Evolutionary conservation across 345 rosid species (phyloP), one percentile per base, ranked within the genome.

Genomic region (Eutrema japonicum): DNA sequence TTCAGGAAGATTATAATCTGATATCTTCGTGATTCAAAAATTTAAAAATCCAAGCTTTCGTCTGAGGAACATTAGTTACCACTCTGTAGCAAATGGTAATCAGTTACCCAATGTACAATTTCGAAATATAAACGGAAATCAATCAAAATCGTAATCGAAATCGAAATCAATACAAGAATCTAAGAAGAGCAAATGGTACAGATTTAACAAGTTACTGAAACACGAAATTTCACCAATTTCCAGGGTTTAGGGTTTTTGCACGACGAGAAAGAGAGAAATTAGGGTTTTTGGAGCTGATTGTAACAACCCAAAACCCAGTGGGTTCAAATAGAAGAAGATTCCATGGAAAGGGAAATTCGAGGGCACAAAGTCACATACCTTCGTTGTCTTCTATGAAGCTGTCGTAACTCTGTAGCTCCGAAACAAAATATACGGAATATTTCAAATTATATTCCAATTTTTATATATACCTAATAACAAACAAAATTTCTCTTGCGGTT

Each of bases 191-290:
- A 18, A 5, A 42, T 32, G 42, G 46, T 41, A 63, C 43, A 62
- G 54, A 72, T 13, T 53, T 5, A 62, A 41, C 53, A 57, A 48
- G 66, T 48, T 30, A 18, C 60, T 52, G 50, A 63, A 49, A 53
- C 64, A 64, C 8, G 27, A 64, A 55, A 64, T 16, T 64, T 41
- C 64, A 53, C 10, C 27, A 7, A 4, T 45, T 37, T 3, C 4
- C 9, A 71, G 76, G 80, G 72, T 66, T 77, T 77, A 77, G 73
- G 73, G 77, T 27, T 77, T 76, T 71, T 72, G 69, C 26, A 45
- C 10, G 62, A 52, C 45, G 9, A 50, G 8, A 57, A 27, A 50
- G 67, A 61, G 26, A 13, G 0, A 62, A 43, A 27, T 62, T 76
- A 70, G 66, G 71, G 71, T 0, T 46, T 46, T 52, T 42, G 6